phyloP scores from a whole-genome alignment of 176 grass and related monocot species.

The Saccharum officinarum region DNA sequence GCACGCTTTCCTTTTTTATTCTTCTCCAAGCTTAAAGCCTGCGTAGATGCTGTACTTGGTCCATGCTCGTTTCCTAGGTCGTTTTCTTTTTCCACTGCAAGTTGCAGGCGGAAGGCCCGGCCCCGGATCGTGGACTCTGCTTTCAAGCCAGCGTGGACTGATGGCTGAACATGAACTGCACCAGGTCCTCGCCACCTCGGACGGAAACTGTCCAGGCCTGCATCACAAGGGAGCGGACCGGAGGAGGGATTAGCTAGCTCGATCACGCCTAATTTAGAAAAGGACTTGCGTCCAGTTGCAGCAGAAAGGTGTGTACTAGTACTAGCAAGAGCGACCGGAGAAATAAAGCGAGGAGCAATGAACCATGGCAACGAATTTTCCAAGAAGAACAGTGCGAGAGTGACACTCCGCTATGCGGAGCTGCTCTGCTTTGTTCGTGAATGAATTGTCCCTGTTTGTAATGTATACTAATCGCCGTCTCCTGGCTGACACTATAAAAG shows the following conservation, averaged over 20 bases:
- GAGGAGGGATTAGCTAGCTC: neutral
- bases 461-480: neutral
- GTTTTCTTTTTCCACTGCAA: neutral
- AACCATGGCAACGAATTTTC: neutral
- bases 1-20: neutral
- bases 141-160: neutral
- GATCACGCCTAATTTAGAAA: slow-evolving; percentile 21
- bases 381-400: neutral
- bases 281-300: slow-evolving; percentile 22
- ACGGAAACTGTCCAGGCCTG: neutral
- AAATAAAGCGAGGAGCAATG: neutral
- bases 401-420: neutral
- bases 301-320: neutral
- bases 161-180: neutral
- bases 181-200: slow-evolving; percentile 25
- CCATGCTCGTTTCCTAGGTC: neutral
- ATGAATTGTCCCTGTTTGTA: neutral
- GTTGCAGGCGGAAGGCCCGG: neutral
- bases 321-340: neutral
- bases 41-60: neutral
- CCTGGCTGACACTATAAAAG: slow-evolving; percentile 16
- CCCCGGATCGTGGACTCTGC: neutral
- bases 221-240: neutral
- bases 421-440: neutral
- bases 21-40: neutral